Evolutionary conservation across 306 rosid genomes (phyloP).

Genomic region (Rosa chinensis): DNA sequence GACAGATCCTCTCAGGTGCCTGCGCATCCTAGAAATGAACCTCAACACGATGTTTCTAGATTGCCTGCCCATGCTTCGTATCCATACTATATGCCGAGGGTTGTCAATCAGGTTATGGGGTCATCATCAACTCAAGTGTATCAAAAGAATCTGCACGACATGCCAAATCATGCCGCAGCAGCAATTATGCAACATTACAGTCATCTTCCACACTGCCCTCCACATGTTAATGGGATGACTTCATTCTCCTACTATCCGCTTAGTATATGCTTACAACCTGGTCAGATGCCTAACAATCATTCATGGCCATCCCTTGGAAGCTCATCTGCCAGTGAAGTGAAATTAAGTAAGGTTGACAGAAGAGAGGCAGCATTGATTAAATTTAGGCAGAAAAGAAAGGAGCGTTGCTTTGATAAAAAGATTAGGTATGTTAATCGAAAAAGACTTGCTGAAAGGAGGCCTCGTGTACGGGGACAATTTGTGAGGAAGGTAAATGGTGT

Average conservation of each 20-base stretch:
- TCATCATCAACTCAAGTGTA: conserved; percentile 62
- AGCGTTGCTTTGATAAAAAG: conserved; percentile 94
- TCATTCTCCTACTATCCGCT: conserved; percentile 73
- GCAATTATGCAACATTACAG: conserved; percentile 65
- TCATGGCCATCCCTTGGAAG: conserved; percentile 72
- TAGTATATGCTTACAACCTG: conserved; percentile 66
- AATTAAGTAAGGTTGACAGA: conserved; percentile 66
- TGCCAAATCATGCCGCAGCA: conserved; percentile 56
- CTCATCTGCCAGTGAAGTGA: conserved; percentile 58
- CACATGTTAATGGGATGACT: conserved; percentile 68
- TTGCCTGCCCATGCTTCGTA: conserved; percentile 56
- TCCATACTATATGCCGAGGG: conserved; percentile 74
- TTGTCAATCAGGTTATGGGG: conserved; percentile 67
- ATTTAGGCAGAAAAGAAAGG: conserved; percentile 95
- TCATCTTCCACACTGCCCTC: conserved; percentile 70
- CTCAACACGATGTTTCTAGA: conserved; percentile 47
- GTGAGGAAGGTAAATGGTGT: conserved; percentile 80
- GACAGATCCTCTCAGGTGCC: conserved; percentile 44
- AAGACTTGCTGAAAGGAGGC: conserved; percentile 86
- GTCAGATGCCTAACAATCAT: conserved; percentile 65
- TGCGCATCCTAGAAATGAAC: conserved; percentile 51
- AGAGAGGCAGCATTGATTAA: conserved; percentile 97
- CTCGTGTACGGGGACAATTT: conserved; percentile 91
- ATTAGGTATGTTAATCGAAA: conserved; percentile 88
- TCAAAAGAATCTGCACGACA: conserved; percentile 69